Evolutionary conservation across 257 asterid species (phyloP).

Genomic region (Orobanche coerulescens): DNA sequence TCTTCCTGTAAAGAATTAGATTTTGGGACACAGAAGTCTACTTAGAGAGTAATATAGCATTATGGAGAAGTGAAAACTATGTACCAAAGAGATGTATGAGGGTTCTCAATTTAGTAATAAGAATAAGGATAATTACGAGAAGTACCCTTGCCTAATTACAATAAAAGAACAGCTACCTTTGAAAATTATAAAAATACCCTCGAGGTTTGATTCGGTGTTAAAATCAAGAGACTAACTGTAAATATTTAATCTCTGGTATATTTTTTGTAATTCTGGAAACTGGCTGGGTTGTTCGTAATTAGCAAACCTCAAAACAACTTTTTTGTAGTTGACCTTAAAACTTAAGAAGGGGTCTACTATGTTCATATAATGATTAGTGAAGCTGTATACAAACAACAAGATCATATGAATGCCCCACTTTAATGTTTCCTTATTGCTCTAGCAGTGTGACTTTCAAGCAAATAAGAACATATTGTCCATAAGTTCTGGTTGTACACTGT

Average conservation of each 20-base stretch:
- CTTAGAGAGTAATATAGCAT: not conserved
- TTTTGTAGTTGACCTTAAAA: too few species aligned
- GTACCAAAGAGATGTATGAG: not conserved
- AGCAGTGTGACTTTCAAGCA: conserved; percentile 3
- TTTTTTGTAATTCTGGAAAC: too few species aligned
- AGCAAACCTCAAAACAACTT: too few species aligned
- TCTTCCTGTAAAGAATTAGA: conserved; percentile 53
- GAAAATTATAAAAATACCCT: too few species aligned
- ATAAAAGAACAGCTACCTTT: too few species aligned
- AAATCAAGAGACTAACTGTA: too few species aligned
- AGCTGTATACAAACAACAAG: not conserved
- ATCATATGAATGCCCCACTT: not conserved
- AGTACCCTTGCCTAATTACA: too few species aligned
- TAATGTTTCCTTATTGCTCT: not conserved
- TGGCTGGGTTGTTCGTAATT: too few species aligned
- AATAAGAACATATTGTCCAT: not conserved
- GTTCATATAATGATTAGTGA: not conserved
- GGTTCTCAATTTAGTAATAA: not conserved
- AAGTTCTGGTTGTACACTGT: not conserved
- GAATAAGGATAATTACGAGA: too few species aligned
- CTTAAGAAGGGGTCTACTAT: conserved; percentile 12
- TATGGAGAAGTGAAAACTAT: not conserved
- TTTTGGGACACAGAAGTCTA: conserved; percentile 14
- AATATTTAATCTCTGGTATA: too few species aligned
- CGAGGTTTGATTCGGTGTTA: too few species aligned